Evolutionary conservation across 805 yeast species (phyloP).

Genomic region (Jamesozyma spencerorum): DNA sequence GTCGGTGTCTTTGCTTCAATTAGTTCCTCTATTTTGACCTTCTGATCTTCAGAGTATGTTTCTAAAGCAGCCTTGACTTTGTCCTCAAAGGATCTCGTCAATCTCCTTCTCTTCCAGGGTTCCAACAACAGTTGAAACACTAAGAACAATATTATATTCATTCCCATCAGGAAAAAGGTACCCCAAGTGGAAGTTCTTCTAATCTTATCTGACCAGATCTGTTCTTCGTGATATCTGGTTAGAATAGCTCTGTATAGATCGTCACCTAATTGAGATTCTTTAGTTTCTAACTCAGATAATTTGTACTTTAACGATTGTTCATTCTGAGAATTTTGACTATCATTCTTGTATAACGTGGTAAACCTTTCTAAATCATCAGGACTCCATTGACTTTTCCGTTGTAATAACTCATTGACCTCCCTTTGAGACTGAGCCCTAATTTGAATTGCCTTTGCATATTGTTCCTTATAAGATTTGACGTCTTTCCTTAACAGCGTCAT

Average conservation of each 20-base stretch:
- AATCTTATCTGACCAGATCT: constrained; percentile 95
- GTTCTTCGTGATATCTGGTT: constrained; percentile 91
- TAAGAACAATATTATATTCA: constrained; percentile 68
- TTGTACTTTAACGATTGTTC: constrained; percentile 44
- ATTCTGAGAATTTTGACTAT: constrained; percentile 58
- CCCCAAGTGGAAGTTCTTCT: constrained; percentile 96
- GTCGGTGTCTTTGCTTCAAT: too few species aligned
- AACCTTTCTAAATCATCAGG: constrained; percentile 73
- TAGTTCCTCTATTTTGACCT: neutral
- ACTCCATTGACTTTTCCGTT: constrained; percentile 77
- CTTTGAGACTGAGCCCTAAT: constrained; percentile 63
- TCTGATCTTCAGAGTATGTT: constrained; percentile 15
- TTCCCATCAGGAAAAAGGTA: constrained; percentile 80
- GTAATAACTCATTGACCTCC: constrained; percentile 78
- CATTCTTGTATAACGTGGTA: constrained; percentile 70
- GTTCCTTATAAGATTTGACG: constrained; percentile 41
- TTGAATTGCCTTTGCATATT: constrained; percentile 53
- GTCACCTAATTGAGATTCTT: constrained; percentile 61
- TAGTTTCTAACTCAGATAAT: constrained; percentile 46
- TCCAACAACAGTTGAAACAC: constrained; percentile 81
- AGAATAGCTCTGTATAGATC: constrained; percentile 67
- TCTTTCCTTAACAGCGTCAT: constrained; percentile 39
- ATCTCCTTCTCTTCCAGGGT: constrained; percentile 82
- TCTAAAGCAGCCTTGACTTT: constrained; percentile 54
- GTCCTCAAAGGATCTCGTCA: constrained; percentile 76